phyloP scores from a whole-genome alignment of 1,284 basidiomycete genomes.

The Tremellales sp. region DNA sequence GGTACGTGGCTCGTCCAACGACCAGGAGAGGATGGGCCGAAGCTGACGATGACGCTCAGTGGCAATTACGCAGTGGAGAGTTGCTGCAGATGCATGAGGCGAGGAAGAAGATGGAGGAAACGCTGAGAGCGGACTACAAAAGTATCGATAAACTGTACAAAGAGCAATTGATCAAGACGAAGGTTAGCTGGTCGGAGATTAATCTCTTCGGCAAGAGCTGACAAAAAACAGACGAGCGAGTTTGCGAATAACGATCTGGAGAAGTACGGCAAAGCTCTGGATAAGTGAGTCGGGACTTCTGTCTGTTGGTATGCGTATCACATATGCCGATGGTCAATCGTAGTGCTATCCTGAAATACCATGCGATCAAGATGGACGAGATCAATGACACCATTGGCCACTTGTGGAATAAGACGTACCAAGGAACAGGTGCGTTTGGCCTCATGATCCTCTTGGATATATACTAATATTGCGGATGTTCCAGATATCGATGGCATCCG shows the following conservation, averaged over 20 bases:
- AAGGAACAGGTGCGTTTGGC: slow-evolving; percentile 84
- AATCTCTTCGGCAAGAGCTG: not conserved
- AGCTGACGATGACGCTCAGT: slow-evolving; percentile 52
- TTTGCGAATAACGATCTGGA: slow-evolving; percentile 93
- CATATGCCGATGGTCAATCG: not conserved
- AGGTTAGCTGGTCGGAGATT: slow-evolving; percentile 54
- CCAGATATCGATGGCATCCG: slow-evolving; percentile 96
- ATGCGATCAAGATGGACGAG: slow-evolving; percentile 99
- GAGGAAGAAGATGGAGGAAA: slow-evolving; percentile 63
- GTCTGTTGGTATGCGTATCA: not conserved
- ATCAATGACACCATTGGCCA: slow-evolving; percentile 96
- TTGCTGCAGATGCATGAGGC: slow-evolving; percentile 70
- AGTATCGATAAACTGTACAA: slow-evolving; percentile 80
- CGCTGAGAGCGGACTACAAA: slow-evolving; percentile 77
- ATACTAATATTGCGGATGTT: not conserved
- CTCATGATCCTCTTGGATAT: not conserved
- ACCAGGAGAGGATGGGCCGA: not conserved
- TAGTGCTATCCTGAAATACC: slow-evolving; percentile 97
- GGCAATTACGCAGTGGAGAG: slow-evolving; percentile 75
- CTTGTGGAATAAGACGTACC: slow-evolving; percentile 98
- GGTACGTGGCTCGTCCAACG: slow-evolving; percentile 51
- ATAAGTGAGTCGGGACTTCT: slow-evolving; percentile 62
- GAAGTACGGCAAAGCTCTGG: slow-evolving; percentile 93
- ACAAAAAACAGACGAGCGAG: slow-evolving; percentile 68
- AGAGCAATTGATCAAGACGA: slow-evolving; percentile 88